Conservation (phyloP, 306 rosid species). For the Vigna mungo region DNA sequence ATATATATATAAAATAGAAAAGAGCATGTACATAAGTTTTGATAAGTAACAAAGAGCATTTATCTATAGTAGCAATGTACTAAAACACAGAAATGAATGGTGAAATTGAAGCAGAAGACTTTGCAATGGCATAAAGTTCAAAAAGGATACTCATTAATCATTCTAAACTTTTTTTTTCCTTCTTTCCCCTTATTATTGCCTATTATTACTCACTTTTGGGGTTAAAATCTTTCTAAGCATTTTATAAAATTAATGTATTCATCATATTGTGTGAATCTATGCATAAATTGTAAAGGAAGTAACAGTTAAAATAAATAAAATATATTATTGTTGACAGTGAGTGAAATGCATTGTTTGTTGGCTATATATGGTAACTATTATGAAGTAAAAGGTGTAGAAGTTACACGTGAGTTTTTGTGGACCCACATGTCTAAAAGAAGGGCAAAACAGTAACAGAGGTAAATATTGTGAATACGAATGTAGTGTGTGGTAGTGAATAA, state of each 20-base stretch:
- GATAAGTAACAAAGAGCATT: background rate
- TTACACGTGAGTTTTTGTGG: slow-evolving; percentile 32
- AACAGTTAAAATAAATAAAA: too few species aligned
- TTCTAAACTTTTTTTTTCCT: slow-evolving; percentile 39
- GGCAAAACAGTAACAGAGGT: slow-evolving; percentile 19
- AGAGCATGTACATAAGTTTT: too few species aligned
- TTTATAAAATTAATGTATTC: background rate
- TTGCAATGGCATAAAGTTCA: background rate
- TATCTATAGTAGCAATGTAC: background rate
- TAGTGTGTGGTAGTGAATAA: background rate
- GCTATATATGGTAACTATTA: too few species aligned
- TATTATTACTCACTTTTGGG: background rate
- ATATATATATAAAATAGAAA: too few species aligned
- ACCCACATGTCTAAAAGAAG: background rate
- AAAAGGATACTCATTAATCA: slow-evolving; percentile 34
- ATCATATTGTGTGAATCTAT: too few species aligned
- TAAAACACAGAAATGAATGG: background rate
- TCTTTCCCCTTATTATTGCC: slow-evolving; percentile 28
- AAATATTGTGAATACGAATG: slow-evolving; percentile 15
- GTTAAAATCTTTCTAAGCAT: background rate
- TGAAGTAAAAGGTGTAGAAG: too few species aligned
- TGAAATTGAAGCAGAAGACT: background rate
- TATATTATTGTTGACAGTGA: too few species aligned
- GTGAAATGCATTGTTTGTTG: too few species aligned
- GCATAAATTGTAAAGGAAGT: too few species aligned